Base-by-base conservation (phyloP, 169 alveolate genomes). In the Cystoisospora suis region DNA sequence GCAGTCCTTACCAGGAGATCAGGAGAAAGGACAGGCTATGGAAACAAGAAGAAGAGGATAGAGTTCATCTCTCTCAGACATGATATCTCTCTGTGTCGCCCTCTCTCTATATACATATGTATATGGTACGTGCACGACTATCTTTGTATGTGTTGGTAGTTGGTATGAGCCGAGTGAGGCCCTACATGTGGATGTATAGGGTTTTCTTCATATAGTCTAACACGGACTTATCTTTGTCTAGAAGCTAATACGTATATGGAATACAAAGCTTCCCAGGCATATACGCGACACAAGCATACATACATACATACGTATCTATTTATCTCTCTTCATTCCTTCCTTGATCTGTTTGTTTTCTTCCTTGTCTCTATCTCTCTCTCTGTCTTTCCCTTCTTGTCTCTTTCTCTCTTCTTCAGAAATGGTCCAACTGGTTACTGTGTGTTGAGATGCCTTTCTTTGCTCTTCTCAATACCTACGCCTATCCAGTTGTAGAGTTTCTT, bases 391-490 rank as follows among this genome's bases (percentile, higher is more conserved):
- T 17, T 47, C 87, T 77, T 53, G 36, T 27, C 56, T 77, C 87
- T 77, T 77, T 47, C 36, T 47, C 87, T 77, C 87, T 49, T 20
- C 34, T 38, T 15, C 91, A 87, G 91, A 45, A 29, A 38, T 72
- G 86, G 88, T 5, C 38, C 1, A 70, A 69, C 61, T 87, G 87
- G 85, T 12, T 87, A 4, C 32, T 72, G 27, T 87, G 91, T 47
- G 23, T 87, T 46, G 91, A 87, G 81, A 58, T 87, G 79, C 87
- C 75, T 17, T 27, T 87, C 53, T 87, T 87, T 29, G 88, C 91
- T 7, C 3, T 87, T 15, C 75, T 87, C n/a, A 90, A 87, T 17
- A 42, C 46, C 45, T 44, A 44, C 65, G 91, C 91, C 15, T 87
- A 49, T 44, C 87, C 87, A 53, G 88, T 79, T n/a, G 36, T 3